Percentiles rank a stretch among this genome's conserved stretches.
Evolutionary conservation across 2,329 filamentous ascomycete genomes (phyloP).

Genomic region (Aureobasidium namibiae): DNA sequence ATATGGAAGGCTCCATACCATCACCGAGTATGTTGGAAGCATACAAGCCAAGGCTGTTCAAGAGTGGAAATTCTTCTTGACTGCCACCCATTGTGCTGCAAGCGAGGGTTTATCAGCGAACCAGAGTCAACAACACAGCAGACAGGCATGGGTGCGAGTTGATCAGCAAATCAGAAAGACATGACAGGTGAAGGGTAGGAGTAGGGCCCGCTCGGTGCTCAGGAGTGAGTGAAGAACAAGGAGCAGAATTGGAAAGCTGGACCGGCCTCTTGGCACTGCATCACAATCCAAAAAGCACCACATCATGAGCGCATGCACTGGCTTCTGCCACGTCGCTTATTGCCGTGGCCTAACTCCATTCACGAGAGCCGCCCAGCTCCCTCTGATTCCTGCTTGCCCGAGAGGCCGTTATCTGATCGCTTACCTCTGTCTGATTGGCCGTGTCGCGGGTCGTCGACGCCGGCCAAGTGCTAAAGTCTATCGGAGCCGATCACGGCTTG

Average conservation of each 20-base stretch:
- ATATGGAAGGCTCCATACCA: slow-evolving; percentile 41
- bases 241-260: slow-evolving; percentile 12
- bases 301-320: slow-evolving; percentile 3
- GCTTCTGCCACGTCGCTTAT: not conserved
- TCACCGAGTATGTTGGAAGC: slow-evolving; percentile 52
- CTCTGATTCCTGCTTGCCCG: not conserved
- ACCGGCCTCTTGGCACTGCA: slow-evolving; percentile 12
- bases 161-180: slow-evolving; percentile 15
- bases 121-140: slow-evolving; percentile 11
- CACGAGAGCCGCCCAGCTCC: not conserved
- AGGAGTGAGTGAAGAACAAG: slow-evolving; percentile 9
- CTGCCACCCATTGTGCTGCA: slow-evolving; percentile 20
- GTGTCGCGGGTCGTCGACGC: not conserved
- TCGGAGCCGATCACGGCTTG: not conserved
- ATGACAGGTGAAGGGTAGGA: slow-evolving; percentile 12
- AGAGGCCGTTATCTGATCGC: not conserved
- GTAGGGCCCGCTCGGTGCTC: not conserved
- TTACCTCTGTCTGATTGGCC: not conserved
- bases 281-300: not conserved
- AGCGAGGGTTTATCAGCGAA: slow-evolving; percentile 16
- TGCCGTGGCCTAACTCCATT: not conserved
- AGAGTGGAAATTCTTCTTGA: slow-evolving; percentile 46
- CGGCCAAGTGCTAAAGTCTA: not conserved
- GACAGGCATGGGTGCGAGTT: slow-evolving; percentile 16
- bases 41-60: slow-evolving; percentile 51